A percentile compares a stretch with the other conserved stretches of the same genome.
Evolutionary conservation across 116 monocot species (phyloP).

Genomic region (Posidonia oceanica): DNA sequence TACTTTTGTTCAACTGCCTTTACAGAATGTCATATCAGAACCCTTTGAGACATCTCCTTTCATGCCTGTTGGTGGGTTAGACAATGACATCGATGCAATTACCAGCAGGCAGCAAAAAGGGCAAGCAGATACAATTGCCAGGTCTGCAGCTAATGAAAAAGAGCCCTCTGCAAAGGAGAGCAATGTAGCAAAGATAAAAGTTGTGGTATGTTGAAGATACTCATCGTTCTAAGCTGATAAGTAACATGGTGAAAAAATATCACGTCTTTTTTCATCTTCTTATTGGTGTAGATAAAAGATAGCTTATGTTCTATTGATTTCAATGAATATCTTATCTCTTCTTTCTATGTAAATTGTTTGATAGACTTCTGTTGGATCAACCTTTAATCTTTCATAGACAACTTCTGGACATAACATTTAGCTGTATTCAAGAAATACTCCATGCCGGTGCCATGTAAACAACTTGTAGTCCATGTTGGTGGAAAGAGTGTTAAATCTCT

Average conservation of each 20-base stretch:
- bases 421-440: too few relatives aligned
- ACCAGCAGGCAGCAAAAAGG: constrained; percentile 31
- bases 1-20: constrained; percentile 9
- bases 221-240: not conserved
- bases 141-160: constrained; percentile 35
- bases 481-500: too few relatives aligned
- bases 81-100: constrained; percentile 48
- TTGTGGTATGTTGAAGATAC: constrained; percentile 56
- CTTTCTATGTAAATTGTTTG: too few relatives aligned
- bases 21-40: constrained; percentile 77
- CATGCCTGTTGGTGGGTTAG: constrained; percentile 48
- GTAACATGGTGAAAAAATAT: not conserved
- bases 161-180: constrained; percentile 50
- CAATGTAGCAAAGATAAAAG: constrained; percentile 98
- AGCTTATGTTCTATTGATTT: too few relatives aligned
- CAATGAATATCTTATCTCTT: too few relatives aligned
- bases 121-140: constrained; percentile 26
- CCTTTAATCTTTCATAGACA: too few relatives aligned
- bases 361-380: too few relatives aligned
- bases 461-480: too few relatives aligned
- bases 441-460: too few relatives aligned
- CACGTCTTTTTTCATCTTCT: too few relatives aligned
- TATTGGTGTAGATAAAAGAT: too few relatives aligned
- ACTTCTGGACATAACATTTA: too few relatives aligned
- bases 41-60: constrained; percentile 94